Conservation (phyloP, 2,329 filamentous ascomycete genomes). For the Ophiognomonia clavigignenti-juglandacearum region DNA sequence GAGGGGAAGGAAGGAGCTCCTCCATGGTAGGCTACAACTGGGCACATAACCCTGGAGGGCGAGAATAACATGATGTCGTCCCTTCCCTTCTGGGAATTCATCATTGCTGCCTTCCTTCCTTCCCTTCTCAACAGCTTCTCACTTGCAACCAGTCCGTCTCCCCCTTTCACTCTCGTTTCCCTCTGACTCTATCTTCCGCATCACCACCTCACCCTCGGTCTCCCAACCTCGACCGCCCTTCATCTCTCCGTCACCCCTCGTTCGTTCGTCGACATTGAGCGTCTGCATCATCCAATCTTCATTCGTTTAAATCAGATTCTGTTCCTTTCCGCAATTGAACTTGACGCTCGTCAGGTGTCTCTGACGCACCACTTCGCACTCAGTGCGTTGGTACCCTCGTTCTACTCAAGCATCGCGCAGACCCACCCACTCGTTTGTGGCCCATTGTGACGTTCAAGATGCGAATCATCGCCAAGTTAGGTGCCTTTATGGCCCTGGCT, state of each 20-base stretch:
- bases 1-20: too few species aligned
- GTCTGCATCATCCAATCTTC: slow-evolving; percentile 6
- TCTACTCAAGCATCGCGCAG: background rate
- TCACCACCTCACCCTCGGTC: background rate
- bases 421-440: background rate
- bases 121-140: background rate
- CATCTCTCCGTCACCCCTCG: background rate
- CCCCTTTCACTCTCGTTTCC: slow-evolving; percentile 12
- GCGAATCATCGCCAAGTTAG: slow-evolving; percentile 32
- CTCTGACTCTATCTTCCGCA: slow-evolving; percentile 8
- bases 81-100: slow-evolving; percentile 9
- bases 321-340: background rate
- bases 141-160: slow-evolving; percentile 3
- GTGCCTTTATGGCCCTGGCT: slow-evolving; percentile 30
- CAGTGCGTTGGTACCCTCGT: background rate
- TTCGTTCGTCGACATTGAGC: background rate
- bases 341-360: background rate
- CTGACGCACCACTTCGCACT: background rate
- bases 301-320: slow-evolving; percentile 11
- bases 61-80: slow-evolving; percentile 2
- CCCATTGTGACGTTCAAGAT: slow-evolving; percentile 25
- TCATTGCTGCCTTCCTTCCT: slow-evolving; percentile 10
- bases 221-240: background rate
- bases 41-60: too few species aligned
- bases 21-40: too few species aligned